Base-by-base conservation (phyloP, 305 asterid genomes). In the Fraxinus paxiana region DNA sequence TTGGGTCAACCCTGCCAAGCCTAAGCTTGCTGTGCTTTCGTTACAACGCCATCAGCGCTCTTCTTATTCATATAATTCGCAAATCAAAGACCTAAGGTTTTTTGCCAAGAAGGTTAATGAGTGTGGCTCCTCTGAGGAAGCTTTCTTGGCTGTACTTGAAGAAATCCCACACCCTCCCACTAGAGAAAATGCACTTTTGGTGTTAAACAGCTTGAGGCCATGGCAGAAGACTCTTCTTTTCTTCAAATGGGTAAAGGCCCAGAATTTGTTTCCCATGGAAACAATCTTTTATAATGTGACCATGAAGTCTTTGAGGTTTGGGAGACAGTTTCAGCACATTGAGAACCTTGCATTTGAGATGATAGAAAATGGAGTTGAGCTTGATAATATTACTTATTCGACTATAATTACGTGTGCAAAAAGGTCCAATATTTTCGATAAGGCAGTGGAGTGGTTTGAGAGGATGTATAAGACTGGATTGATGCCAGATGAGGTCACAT, bases 401-500 rank as follows among this genome's bases (percentile, higher is more conserved):
- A 96, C 99, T 24, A 94, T 96, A 20, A 96, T 96, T 54, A 90
- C 97, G 0, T 88, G 93, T 56, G 99, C 99, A 1, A 96, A 96
- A 82, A 92, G 94, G 88, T 94, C 97, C 41, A 89, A 90, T 83
- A 93, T 90, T 80, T 96, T 91, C 70, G 92, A 91, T 30, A 94
- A 92, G 83, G 99, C 99, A 0, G 91, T 94, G 20, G 97, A 90
- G 89, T 96, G 97, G 99, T 96, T 96, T 82, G 98, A 96, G 89
- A 89, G 96, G 83, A 96, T 96, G 99, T 94, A 96, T 77, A 92
- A 85, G 81, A 96, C 99, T 28, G 99, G 99, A 2, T 75, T 96
- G 34, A 92, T 94, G 92, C 99, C 99, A 10, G 99, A 96, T 85
- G 99, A 96, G 84, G 98, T 96, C 26, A 96, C 99, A 65, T 96